phyloP scores from a whole-genome alignment of 2,329 filamentous ascomycete genomes.

The Stromatinia cepivora region DNA sequence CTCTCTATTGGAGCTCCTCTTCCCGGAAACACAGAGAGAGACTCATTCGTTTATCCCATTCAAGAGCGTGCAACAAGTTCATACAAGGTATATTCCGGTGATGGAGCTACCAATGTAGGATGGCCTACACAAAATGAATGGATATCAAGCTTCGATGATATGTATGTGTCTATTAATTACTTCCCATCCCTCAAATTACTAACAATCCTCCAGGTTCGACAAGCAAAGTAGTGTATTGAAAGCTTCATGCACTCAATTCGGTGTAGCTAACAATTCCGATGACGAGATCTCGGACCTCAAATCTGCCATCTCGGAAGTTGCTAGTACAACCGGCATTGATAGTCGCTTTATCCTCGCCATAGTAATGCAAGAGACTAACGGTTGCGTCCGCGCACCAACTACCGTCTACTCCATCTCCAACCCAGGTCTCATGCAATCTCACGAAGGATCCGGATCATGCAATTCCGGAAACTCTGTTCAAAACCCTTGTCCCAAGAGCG shows the following conservation, averaged over 20 bases:
- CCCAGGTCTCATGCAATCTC: slow-evolving; percentile 38
- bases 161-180: slow-evolving; percentile 18
- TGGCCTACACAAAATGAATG: slow-evolving; percentile 26
- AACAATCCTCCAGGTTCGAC: slow-evolving; percentile 17
- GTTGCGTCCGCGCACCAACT: slow-evolving; percentile 32
- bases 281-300: slow-evolving; percentile 27
- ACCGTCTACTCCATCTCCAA: slow-evolving; percentile 26
- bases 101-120: slow-evolving; percentile 22
- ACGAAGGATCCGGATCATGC: slow-evolving; percentile 27
- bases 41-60: slow-evolving; percentile 14
- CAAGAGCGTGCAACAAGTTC: slow-evolving; percentile 13
- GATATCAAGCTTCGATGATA: slow-evolving; percentile 26
- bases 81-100: slow-evolving; percentile 25
- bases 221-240: slow-evolving; percentile 11
- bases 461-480: slow-evolving; percentile 28
- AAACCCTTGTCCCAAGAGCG: slow-evolving; percentile 25
- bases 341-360: slow-evolving; percentile 41
- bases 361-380: slow-evolving; percentile 42
- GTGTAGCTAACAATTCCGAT: slow-evolving; percentile 19
- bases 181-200: background rate
- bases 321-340: slow-evolving; percentile 20
- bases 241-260: slow-evolving; percentile 21
- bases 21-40: slow-evolving; percentile 12
- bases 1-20: slow-evolving; percentile 28
- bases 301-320: slow-evolving; percentile 24